Conservation (phyloP, 441 rosid genomes). For the Manihot esculenta region DNA sequence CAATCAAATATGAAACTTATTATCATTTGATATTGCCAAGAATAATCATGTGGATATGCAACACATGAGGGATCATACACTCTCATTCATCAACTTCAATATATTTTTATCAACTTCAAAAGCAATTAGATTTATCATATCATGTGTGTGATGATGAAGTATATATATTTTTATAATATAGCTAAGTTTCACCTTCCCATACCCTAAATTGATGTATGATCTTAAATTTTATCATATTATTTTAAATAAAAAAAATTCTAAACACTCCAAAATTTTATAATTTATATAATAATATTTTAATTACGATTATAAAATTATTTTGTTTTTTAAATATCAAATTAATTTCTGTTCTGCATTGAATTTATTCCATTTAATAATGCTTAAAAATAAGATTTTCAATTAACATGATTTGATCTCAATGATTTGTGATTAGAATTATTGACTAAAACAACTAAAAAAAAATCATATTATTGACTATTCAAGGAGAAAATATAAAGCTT, state of each 20-base stretch:
- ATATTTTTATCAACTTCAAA: too few species aligned
- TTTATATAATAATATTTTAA: too few species aligned
- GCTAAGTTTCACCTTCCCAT: not conserved
- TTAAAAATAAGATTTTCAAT: not conserved
- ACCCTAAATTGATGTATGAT: not conserved
- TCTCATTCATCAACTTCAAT: not conserved
- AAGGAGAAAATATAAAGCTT: not conserved
- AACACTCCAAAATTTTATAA: too few species aligned
- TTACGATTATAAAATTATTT: too few species aligned
- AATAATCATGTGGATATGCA: not conserved
- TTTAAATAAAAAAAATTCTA: too few species aligned
- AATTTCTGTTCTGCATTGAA: not conserved
- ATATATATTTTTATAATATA: too few species aligned
- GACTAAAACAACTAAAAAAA: too few species aligned
- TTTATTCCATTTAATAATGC: not conserved
- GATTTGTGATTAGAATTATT: not conserved
- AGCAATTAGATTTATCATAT: not conserved
- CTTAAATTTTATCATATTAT: too few species aligned
- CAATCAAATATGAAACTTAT: not conserved
- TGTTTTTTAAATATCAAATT: too few species aligned
- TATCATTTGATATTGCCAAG: not conserved
- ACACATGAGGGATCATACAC: not conserved
- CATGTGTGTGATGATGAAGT: not conserved
- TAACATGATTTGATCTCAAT: not conserved
- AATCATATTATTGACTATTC: too few species aligned